Evolutionary conservation across 1,139 yeast species (phyloP).

Genomic region (Eremothecium coryli): DNA sequence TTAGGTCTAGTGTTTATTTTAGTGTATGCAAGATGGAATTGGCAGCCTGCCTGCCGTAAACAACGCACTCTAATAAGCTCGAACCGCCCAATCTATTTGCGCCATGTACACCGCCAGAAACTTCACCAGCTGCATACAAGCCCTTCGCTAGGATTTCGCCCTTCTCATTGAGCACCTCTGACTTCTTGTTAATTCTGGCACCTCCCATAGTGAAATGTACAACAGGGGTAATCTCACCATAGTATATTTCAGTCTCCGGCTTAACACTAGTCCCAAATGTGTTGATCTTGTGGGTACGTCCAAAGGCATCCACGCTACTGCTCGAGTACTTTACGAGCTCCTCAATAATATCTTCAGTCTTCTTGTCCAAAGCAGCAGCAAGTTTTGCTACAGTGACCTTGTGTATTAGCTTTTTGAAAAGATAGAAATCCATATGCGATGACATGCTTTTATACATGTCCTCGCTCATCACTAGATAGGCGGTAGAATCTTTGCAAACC

Average conservation of each 20-base stretch:
- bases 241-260: constrained; percentile 24
- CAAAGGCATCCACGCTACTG: constrained; percentile 26
- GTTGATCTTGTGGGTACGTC: constrained; percentile 28
- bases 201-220: constrained; percentile 88
- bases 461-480: constrained; percentile 33
- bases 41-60: constrained; percentile 52
- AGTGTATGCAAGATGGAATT: constrained; percentile 16
- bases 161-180: constrained; percentile 46
- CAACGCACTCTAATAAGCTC: constrained; percentile 70
- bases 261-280: constrained; percentile 23
- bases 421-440: constrained; percentile 54
- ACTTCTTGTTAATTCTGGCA: constrained; percentile 50
- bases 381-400: constrained; percentile 43
- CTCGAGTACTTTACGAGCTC: constrained; percentile 41
- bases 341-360: constrained; percentile 36
- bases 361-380: constrained; percentile 33
- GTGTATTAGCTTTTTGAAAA: constrained; percentile 55
- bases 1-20: too few relatives aligned
- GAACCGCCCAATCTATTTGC: constrained; percentile 73
- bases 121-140: constrained; percentile 69
- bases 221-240: constrained; percentile 54
- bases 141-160: constrained; percentile 44
- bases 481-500: constrained; percentile 35
- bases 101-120: constrained; percentile 80
- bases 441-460: constrained; percentile 32